Base-by-base conservation (phyloP, 2,329 filamentous ascomycete genomes). In the Dichotomopilus funicola region DNA sequence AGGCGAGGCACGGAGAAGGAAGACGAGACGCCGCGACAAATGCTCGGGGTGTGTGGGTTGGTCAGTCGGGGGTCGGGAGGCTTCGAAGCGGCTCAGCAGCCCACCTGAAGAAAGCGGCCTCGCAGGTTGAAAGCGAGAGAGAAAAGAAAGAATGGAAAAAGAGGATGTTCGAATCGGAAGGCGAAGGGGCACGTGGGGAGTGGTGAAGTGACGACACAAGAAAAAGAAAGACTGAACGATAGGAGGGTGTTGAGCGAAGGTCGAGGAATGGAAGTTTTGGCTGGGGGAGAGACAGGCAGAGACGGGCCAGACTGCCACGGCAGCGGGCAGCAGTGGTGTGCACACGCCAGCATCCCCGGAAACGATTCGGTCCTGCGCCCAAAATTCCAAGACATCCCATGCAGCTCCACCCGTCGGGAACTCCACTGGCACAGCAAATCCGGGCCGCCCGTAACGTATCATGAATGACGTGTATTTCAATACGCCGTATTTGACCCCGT, bases 321-420 rank as follows among this genome's bases (percentile, higher is more conserved):
- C 50, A 27, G 57, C 55, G 57, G 56, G 54, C 55, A 58, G 57
- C 45, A 56, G 60, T 52, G 56, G 56, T 57, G 56, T 57, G 59
- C 59, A 57, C 55, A 49, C 44, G 49, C 43, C 37, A 48, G 49
- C 42, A 51, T 56, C 40, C 57, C 57, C 56, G 59, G 60, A 61
- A 54, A 54, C 54, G 56, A 58, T 58, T 58, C 55, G 57, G 62
- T 54, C 49, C 51, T 47, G 54, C 55, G 44, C 33, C 51, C 54
- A 59, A 57, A 61, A 58, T 58, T 59, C 56, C 59, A 63, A 63
- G 62, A 61, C 59, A 61, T 33, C 27, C 48, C 44, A 49, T 54
- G 51, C 59, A 58, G 40, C 48, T 53, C 51, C 51, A 48, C 44
- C 37, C 27, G 44, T 34, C 38, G 47, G 33, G 46, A 27, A 56